Base-by-base conservation (phyloP, 78 protist genomes). In the Cavenderia fasciculata region DNA sequence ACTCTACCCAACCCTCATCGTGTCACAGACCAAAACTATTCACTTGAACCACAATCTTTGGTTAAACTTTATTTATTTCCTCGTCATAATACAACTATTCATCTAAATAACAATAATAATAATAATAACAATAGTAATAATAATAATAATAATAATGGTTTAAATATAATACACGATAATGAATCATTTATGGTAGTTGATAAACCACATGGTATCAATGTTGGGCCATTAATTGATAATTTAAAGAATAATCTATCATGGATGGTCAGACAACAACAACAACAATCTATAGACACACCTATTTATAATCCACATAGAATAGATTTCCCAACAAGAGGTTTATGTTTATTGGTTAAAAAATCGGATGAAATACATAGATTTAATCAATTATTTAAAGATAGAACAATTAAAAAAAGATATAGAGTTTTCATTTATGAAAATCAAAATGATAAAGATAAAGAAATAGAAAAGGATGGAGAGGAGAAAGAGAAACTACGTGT, bases 261-360 rank as follows among this genome's bases (percentile, higher is more conserved):
- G n/a, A n/a, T n/a, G n/a, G n/a, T n/a, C n/a, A n/a, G n/a, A n/a
- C 47, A 40, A 38, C 2, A 63, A 31, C 3, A 4, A 16, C 21
- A 27, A 7, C n/a, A 40, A 3, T 27, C 43, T 5, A 4, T 18
- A 43, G 5, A 38, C 3, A 2, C 72, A 3, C 18, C 43, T 5
- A 63, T 82, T 29, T 68, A 69, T 43, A 82, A 82, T 41, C 90
- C 90, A 8, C 90, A 82, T 82, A 1, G 54, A 25, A 4, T 82
- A 2, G 90, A 82, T 57, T 44, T 43, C 21, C 90, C 56, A 40
- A 82, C 90, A 7, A 29, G 90, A 33, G 90, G 90, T 51, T 33
- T 82, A 38, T 25, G 43, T 56, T 34, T 82, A 21, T 16, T 82
- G 4, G 47, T 59, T 29, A 82, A 82, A 46, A 78, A 82, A 43